Percentiles rank a stretch among this genome's conserved stretches.
These are phyloP conservation scores for Uronychia setigera DNA, from an alignment of 73 alveolate species.

Conservation along the genomic window DNA sequence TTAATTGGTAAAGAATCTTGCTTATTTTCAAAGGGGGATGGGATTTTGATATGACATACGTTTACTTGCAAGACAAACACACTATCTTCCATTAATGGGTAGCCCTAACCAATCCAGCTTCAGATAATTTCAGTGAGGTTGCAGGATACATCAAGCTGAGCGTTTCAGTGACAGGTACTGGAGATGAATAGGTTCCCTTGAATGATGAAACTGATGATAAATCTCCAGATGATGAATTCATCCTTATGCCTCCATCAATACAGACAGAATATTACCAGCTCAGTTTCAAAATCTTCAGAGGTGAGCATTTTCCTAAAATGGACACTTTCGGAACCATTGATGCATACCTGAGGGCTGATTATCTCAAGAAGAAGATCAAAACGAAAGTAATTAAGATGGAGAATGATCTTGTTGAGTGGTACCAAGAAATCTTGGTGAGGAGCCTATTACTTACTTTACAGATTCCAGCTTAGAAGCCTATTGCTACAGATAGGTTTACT, in stretches of 20 bases:
- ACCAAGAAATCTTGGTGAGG: slow-evolving; percentile 50
- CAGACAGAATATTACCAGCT: slow-evolving; percentile 79
- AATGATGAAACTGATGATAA: slow-evolving; percentile 56
- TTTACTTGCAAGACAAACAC: slow-evolving; percentile 76
- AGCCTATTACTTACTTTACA: slow-evolving; percentile 5
- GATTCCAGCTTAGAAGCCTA: slow-evolving; percentile 67
- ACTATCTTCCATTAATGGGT: slow-evolving; percentile 88
- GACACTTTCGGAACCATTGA: slow-evolving; percentile 77
- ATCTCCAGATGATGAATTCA: slow-evolving; percentile 40
- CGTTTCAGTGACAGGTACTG: slow-evolving; percentile 75
- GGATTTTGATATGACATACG: slow-evolving; percentile 79
- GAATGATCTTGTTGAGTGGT: slow-evolving; percentile 53
- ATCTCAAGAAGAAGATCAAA: slow-evolving; percentile 61
- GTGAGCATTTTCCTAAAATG: slow-evolving; percentile 87
- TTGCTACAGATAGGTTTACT: slow-evolving; percentile 48
- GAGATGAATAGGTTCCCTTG: slow-evolving; percentile 78
- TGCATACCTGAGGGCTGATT: slow-evolving; percentile 70
- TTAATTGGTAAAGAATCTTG: slow-evolving; percentile 27
- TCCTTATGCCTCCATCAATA: slow-evolving; percentile 88
- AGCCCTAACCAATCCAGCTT: slow-evolving; percentile 91
- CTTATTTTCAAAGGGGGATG: slow-evolving; percentile 41
- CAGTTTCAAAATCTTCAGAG: slow-evolving; percentile 71
- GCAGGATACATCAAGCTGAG: slow-evolving; percentile 91
- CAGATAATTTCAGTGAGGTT: slow-evolving; percentile 79
- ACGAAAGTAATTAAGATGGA: slow-evolving; percentile 71